Conservation (phyloP, 352 stramenopile species). For the Globisporangium rhizosaccharum region DNA sequence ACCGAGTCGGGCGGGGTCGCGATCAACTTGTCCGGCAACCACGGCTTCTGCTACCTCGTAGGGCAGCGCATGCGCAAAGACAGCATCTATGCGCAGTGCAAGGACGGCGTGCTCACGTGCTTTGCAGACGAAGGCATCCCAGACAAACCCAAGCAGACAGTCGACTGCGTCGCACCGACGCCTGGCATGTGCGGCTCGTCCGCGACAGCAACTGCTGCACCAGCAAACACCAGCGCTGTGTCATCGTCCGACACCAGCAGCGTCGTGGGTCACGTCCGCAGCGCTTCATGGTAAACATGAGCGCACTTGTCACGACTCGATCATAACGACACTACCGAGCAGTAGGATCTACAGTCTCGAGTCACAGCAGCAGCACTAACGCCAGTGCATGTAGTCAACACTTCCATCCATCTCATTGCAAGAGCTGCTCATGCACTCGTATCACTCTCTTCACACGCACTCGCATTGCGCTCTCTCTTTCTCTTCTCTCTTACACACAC, state of each 20-base stretch:
- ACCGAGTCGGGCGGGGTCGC: constrained; percentile 20
- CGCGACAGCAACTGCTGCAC: constrained; percentile 4
- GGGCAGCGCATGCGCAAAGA: constrained; percentile 31
- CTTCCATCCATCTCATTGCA: no score
- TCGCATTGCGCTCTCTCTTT: no score
- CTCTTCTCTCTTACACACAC: background rate
- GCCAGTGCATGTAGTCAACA: no score
- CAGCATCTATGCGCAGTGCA: constrained; percentile 35
- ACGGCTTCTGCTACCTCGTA: constrained; percentile 42
- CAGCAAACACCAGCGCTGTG: background rate
- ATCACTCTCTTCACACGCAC: no score
- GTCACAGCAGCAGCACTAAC: no score
- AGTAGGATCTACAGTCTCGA: no score
- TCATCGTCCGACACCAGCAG: background rate
- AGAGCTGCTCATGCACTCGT: no score
- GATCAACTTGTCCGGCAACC: constrained; percentile 33
- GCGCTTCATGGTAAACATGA: no score
- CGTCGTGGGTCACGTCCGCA: background rate
- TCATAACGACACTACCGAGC: no score
- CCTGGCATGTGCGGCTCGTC: constrained; percentile 24
- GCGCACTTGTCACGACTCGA: no score
- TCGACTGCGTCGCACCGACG: constrained; percentile 26
- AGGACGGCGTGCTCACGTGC: constrained; percentile 28
- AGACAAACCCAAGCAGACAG: constrained; percentile 24
- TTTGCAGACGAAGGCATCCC: constrained; percentile 39